These are phyloP conservation scores for Sarocladiaceae sp. DNA, from an alignment of 2,329 filamentous ascomycete species.

Conservation along the genomic window DNA sequence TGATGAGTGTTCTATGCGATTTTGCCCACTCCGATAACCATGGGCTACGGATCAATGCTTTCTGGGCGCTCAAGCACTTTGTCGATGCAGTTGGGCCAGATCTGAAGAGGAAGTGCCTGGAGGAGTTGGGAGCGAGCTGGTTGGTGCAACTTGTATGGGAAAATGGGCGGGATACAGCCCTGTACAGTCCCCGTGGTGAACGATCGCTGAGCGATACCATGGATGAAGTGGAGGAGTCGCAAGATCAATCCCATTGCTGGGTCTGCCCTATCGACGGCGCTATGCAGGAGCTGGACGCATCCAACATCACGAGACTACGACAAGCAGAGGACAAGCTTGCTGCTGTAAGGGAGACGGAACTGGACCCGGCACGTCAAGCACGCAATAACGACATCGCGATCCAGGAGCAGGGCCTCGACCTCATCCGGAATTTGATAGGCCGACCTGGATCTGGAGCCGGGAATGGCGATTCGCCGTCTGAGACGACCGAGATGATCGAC, in stretches of 20 bases:
- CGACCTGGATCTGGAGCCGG: conserved; percentile 28
- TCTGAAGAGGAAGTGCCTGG: conserved; percentile 69
- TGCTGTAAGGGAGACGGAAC: conserved; percentile 56
- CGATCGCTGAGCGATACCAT: conserved; percentile 30
- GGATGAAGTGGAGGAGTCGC: conserved; percentile 55
- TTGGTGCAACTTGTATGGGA: conserved; percentile 70
- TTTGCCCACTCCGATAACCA: conserved; percentile 77
- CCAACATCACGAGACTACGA: conserved; percentile 37
- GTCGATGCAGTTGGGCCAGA: conserved; percentile 65
- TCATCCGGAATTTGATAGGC: conserved; percentile 84
- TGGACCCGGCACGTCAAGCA: conserved; percentile 60
- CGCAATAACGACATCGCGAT: conserved; percentile 75
- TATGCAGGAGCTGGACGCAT: conserved; percentile 26
- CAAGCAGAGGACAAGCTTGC: conserved; percentile 44
- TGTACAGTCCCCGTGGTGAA: conserved; percentile 31
- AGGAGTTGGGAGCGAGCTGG: conserved; percentile 73
- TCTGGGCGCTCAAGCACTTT: conserved; percentile 93
- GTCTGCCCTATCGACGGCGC: conserved; percentile 25
- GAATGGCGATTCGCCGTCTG: conserved; percentile 33
- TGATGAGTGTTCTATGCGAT: conserved; percentile 71
- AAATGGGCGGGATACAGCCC: conserved; percentile 48
- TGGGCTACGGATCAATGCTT: conserved; percentile 72
- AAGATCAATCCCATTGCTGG: conserved; percentile 38
- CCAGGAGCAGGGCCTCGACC: conserved; percentile 84
- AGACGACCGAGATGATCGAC: conserved; percentile 72